These are phyloP conservation scores for Biscogniauxia sp. DNA, from an alignment of 2,329 filamentous ascomycete genomes.

Conservation along the genomic window DNA sequence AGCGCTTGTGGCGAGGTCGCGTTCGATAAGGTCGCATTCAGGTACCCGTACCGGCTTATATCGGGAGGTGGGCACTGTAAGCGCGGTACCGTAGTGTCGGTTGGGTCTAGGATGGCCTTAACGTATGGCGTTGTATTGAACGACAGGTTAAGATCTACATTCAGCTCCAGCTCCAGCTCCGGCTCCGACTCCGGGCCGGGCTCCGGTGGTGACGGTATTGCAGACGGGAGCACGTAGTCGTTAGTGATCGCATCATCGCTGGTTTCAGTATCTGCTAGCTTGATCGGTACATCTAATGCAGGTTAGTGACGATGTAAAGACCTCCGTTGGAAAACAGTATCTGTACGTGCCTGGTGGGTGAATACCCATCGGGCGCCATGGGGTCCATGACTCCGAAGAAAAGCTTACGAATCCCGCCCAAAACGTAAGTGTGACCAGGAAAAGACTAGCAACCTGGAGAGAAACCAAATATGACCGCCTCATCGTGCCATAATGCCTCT, in stretches of 20 bases:
- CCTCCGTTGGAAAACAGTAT: no score
- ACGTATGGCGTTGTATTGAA: constrained; percentile 20
- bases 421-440: constrained; percentile 2
- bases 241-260: neutral
- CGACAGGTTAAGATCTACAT: constrained; percentile 4
- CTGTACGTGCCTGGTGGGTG: neutral
- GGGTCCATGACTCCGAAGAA: neutral
- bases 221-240: neutral
- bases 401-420: constrained; percentile 5
- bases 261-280: no score
- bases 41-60: constrained; percentile 6
- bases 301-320: no score
- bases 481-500: constrained; percentile 1
- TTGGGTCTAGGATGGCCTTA: constrained; percentile 29
- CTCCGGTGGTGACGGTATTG: neutral
- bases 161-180: neutral
- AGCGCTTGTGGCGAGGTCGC: constrained; percentile 12
- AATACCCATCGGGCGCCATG: neutral
- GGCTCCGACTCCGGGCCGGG: neutral
- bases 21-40: no score
- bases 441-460: constrained; percentile 4
- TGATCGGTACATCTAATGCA: no score
- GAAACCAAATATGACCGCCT: constrained; percentile 2
- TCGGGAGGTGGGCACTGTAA: constrained; percentile 30
- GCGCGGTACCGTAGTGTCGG: constrained; percentile 19